phyloP scores from a whole-genome alignment of 108 stramenopile species.

The Nannochloropsis granulata region DNA sequence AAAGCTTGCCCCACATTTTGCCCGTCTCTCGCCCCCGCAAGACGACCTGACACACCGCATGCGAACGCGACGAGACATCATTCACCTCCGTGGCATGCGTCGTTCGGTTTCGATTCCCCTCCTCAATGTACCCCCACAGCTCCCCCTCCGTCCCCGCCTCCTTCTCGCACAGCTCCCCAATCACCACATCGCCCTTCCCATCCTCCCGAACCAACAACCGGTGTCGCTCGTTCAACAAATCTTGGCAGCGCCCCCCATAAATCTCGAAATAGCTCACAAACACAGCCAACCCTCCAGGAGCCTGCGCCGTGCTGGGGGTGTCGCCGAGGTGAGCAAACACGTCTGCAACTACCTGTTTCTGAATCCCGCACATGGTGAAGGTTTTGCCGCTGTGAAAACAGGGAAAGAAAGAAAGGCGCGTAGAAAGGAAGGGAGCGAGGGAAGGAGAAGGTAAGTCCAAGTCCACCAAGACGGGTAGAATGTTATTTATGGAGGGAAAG shows the following conservation, averaged over 20 bases:
- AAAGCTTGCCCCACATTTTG: conserved; percentile 63
- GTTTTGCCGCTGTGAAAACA: conserved; percentile 56
- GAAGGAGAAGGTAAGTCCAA: no score
- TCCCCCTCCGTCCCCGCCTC: conserved; percentile 49
- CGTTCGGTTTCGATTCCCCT: conserved; percentile 74
- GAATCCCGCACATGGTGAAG: conserved; percentile 84
- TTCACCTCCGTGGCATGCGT: conserved; percentile 88
- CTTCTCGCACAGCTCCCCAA: conserved; percentile 66
- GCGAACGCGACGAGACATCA: conserved; percentile 73
- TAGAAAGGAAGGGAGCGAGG: no score
- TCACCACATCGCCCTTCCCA: conserved; percentile 82
- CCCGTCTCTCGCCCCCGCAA: conserved; percentile 48
- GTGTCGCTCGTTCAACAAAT: conserved; percentile 77
- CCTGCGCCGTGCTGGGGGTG: neutral
- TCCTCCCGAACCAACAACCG: conserved; percentile 79
- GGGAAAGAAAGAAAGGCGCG: no score
- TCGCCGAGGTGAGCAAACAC: conserved; percentile 44
- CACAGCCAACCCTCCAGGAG: conserved; percentile 28
- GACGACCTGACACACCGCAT: conserved; percentile 81
- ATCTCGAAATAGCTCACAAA: conserved; percentile 88
- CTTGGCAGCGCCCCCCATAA: conserved; percentile 89
- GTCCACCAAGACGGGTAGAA: no score
- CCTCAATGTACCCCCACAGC: conserved; percentile 59
- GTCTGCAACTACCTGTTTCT: conserved; percentile 41
- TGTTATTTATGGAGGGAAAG: no score